Evolutionary conservation across 768 basidiomycete species (phyloP).

Genomic region (Boletellus ananiceps): DNA sequence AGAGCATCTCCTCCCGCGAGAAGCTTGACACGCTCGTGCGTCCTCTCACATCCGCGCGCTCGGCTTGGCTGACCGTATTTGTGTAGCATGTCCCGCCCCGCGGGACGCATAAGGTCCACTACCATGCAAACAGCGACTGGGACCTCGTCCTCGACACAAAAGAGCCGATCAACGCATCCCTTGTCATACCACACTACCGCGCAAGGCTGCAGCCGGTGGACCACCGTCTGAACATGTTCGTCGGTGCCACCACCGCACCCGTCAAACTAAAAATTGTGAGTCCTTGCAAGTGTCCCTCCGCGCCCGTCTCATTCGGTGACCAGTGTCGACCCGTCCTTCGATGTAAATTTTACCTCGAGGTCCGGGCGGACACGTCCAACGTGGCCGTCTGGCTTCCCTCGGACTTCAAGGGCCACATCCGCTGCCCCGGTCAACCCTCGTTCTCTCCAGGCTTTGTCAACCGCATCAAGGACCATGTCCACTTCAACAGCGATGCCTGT

Average conservation of each 20-base stretch:
- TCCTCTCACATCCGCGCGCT: neutral
- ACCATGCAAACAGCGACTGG: constrained; percentile 55
- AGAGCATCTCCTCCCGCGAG: constrained; percentile 25
- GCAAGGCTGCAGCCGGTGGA: constrained; percentile 67
- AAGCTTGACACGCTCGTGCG: constrained; percentile 15
- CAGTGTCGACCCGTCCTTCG: constrained; percentile 56
- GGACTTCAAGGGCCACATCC: constrained; percentile 70
- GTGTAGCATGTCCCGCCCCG: constrained; percentile 29
- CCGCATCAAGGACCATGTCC: constrained; percentile 53
- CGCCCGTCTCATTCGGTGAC: neutral
- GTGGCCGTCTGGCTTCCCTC: constrained; percentile 76
- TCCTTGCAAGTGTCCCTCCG: constrained; percentile 13
- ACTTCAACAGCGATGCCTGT: constrained; percentile 39
- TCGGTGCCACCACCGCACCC: constrained; percentile 47
- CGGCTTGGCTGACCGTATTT: constrained; percentile 1
- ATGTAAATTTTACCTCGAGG: constrained; percentile 58
- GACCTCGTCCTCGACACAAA: constrained; percentile 60
- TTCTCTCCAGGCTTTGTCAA: constrained; percentile 75
- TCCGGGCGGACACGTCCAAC: constrained; percentile 61
- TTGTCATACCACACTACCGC: constrained; percentile 75
- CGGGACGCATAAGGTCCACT: constrained; percentile 64
- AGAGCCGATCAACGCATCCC: constrained; percentile 55
- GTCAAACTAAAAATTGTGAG: constrained; percentile 73
- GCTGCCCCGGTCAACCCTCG: constrained; percentile 44
- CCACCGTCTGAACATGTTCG: constrained; percentile 68